Evolutionary conservation across 257 asterid genomes (phyloP), one percentile per base, ranked within the genome.

Genomic region (Solanum gandarillasii): DNA sequence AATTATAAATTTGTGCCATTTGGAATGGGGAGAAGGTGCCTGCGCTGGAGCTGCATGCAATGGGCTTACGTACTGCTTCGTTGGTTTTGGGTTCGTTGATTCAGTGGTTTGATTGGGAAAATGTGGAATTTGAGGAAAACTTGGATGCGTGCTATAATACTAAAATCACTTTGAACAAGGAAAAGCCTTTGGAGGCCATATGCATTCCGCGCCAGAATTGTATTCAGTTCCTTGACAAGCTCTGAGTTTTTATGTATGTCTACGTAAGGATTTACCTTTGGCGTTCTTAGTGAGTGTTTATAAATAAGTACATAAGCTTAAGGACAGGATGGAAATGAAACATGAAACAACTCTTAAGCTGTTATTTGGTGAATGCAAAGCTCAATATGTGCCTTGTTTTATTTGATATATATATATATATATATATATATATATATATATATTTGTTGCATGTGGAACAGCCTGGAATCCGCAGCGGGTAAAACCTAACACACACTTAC

Each of bases 21-120:
- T 46, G 94, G 94, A 41, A 58, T 87, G 70, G 97, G 97, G 31
- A 90, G 97, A 72, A 88, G 97, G 85, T 91, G 94, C 3, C 0
- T 94, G 95, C 43, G 91, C 95, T 13, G 97, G 95, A 65, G 86
- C 87, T 32, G 34, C 34, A 32, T 5, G 86, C 55, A 7, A 84
- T 94, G 93, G 95, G 90, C 4, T 6, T 92, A 58, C 83, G 94
- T 29, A 85, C 89, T 13, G 90, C 89, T 14, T 86, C 92, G 1
- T 71, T 94, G 90, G 94, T 90, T 4, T 29, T 94, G 79, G 96
- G 94, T 18, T 89, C 90, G 6, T 79, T 92, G 23, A 83, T 94
- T 34, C 95, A 94, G 88, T 94, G 95, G 86, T 92, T 93, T 74
- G 91, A 94, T 10, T 93, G 94, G 96, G 90, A 89, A 35, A 91